Evolutionary conservation across 306 rosid species (phyloP).

Genomic region (Cucurbita ficifolia): DNA sequence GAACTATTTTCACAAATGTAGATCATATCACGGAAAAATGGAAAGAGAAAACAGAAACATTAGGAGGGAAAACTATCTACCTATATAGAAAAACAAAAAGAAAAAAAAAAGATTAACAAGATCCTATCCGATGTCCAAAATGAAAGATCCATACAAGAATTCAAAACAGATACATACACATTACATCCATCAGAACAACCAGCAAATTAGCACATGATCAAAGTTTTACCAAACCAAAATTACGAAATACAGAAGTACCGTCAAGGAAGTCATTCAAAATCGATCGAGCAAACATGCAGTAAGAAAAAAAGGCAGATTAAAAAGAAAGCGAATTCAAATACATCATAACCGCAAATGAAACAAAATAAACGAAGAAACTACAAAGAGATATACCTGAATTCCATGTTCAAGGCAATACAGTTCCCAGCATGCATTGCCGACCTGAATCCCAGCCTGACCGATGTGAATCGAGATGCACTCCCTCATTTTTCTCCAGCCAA

Average conservation of each 20-base stretch:
- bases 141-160: not conserved
- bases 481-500: constrained; percentile 37
- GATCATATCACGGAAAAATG: not conserved
- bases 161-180: not conserved
- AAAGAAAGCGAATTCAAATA: not conserved
- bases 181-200: not conserved
- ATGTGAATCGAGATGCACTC: constrained; percentile 92
- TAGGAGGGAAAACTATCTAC: not conserved
- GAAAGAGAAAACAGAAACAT: not conserved
- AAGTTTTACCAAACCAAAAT: not conserved
- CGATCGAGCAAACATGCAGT: not conserved
- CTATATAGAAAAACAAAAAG: too few relatives aligned
- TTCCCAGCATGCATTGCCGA: constrained; percentile 97
- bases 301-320: not conserved
- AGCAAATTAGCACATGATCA: not conserved
- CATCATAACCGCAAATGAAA: not conserved
- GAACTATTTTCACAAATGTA: not conserved
- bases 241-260: not conserved
- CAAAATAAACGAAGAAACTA: not conserved
- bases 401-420: constrained; percentile 94
- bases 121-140: not conserved
- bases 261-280: not conserved
- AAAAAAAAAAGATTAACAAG: too few relatives aligned
- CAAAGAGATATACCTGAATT: constrained; percentile 33
- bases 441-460: constrained; percentile 97